These are phyloP conservation scores for Gremmenia infestans DNA, from an alignment of 2,329 filamentous ascomycete species.

Conservation along the genomic window DNA sequence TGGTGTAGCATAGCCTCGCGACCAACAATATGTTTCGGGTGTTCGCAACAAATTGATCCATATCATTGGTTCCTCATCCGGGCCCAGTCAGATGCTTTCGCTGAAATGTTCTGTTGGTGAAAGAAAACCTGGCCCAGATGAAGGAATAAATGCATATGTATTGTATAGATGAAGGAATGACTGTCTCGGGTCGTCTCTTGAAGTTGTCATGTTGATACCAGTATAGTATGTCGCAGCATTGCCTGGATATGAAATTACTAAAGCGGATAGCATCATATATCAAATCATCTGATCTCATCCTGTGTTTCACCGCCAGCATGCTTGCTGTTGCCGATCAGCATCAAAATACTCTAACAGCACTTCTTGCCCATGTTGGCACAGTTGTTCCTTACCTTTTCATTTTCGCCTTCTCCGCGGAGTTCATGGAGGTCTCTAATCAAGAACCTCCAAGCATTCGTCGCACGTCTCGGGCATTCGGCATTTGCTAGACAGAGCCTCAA, in stretches of 20 bases:
- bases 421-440: background rate
- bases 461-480: background rate
- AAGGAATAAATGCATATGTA: no score
- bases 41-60: background rate
- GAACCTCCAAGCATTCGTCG: background rate
- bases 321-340: background rate
- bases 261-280: background rate
- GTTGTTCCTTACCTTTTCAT: background rate
- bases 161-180: no score
- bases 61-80: background rate
- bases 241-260: background rate
- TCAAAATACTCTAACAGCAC: background rate
- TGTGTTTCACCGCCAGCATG: background rate
- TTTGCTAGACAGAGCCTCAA: background rate
- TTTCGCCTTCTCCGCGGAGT: background rate
- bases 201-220: background rate
- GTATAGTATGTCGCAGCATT: background rate
- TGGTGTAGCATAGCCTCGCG: slow-evolving; percentile 1
- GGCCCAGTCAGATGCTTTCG: no score
- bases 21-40: background rate
- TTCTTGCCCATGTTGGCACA: background rate
- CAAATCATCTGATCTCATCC: background rate
- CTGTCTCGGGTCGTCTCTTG: no score
- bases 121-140: no score
- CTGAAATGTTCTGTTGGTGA: no score